Evolutionary conservation across 768 basidiomycete genomes (phyloP).

Genomic region (Lentinula raphanica): DNA sequence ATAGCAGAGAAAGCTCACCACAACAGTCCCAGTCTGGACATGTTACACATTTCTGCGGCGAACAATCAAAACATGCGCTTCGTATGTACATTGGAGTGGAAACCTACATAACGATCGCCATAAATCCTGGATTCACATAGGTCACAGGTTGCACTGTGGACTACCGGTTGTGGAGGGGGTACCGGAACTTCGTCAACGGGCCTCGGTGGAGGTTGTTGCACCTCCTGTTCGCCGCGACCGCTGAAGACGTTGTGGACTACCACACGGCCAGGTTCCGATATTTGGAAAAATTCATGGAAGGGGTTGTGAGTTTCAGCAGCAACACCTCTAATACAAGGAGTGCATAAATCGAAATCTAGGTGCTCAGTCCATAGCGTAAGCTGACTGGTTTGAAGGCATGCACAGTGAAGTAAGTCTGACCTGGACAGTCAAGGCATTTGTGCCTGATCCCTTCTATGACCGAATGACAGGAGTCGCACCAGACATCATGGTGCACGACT

Average conservation of each 20-base stretch:
- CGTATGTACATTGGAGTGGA: slow-evolving; percentile 1
- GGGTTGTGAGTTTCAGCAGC: slow-evolving; percentile 50
- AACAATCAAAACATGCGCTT: background rate
- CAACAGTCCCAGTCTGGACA: slow-evolving; percentile 90
- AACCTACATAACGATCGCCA: slow-evolving; percentile 69
- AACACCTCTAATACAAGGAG: slow-evolving; percentile 46
- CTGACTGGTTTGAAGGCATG: background rate
- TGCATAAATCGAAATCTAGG: slow-evolving; percentile 71
- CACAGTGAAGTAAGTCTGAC: slow-evolving; percentile 27
- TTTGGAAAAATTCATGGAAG: slow-evolving; percentile 68
- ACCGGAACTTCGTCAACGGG: slow-evolving; percentile 10
- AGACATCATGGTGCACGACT: slow-evolving; percentile 51
- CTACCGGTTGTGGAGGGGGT: slow-evolving; percentile 18
- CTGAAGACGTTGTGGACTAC: slow-evolving; percentile 57
- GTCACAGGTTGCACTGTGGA: slow-evolving; percentile 69
- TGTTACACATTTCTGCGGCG: slow-evolving; percentile 63
- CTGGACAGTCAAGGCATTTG: slow-evolving; percentile 75
- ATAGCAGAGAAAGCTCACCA: background rate
- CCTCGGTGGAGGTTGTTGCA: background rate
- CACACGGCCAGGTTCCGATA: slow-evolving; percentile 59
- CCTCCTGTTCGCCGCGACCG: slow-evolving; percentile 30
- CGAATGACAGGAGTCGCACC: slow-evolving; percentile 60
- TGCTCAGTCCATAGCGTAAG: background rate
- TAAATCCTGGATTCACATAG: slow-evolving; percentile 67
- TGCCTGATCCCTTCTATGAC: slow-evolving; percentile 63